Conservation (phyloP, 805 yeast genomes). For the Kodamaea neixiangensis region DNA sequence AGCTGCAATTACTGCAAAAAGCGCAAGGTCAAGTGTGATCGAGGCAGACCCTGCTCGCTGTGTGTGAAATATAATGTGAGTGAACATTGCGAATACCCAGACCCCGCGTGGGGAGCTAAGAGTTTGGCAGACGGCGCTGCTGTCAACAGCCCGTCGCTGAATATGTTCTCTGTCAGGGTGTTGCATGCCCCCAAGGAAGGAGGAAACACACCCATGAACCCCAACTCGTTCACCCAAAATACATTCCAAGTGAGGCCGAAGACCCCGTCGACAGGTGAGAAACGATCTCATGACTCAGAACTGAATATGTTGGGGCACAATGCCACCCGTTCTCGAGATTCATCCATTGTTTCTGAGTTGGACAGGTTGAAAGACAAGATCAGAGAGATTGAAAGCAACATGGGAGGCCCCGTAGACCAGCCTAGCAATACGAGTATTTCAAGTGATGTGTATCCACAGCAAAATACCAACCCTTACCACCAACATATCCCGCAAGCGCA, state of each 20-base stretch:
- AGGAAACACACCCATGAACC: neutral
- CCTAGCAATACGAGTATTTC: neutral
- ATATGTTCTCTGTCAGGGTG: neutral
- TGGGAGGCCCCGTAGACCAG: conserved; percentile 33
- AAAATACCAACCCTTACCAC: neutral
- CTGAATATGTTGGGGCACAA: neutral
- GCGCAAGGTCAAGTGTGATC: conserved; percentile 41
- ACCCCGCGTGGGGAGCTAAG: conserved; percentile 9
- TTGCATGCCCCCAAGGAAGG: neutral
- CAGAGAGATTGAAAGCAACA: conserved; percentile 47
- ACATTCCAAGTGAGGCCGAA: neutral
- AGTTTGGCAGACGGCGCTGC: conserved; percentile 5
- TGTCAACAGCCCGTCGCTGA: neutral
- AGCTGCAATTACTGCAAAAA: conserved; percentile 38
- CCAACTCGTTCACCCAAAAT: neutral
- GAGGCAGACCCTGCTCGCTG: conserved; percentile 35
- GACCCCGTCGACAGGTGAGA: neutral
- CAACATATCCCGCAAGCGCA: neutral
- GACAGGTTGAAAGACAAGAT: conserved; percentile 42
- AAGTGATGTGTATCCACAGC: neutral
- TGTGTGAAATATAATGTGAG: conserved; percentile 30
- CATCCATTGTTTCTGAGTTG: conserved; percentile 16
- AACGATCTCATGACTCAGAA: neutral
- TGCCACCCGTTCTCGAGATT: neutral
- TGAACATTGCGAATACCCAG: conserved; percentile 26